Percentiles rank a stretch among this genome's conserved stretches.
phyloP scores from a whole-genome alignment of 371 early-diverging fungal genomes.

The Sporodiniella umbellata region DNA sequence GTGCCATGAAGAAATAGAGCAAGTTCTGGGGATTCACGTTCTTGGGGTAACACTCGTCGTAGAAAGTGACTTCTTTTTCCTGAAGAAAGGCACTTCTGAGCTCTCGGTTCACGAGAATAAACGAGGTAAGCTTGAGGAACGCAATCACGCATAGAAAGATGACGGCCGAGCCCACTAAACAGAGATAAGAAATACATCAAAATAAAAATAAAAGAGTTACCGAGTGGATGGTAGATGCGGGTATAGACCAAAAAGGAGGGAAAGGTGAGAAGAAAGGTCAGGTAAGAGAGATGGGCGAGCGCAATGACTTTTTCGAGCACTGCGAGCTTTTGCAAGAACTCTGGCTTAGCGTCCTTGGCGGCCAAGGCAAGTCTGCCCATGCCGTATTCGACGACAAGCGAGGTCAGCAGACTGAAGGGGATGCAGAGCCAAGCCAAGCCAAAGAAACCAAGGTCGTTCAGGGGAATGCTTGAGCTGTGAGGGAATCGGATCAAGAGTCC shows the following conservation, averaged over 20 bases:
- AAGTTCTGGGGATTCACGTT: conserved; percentile 72
- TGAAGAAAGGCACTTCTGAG: conserved; percentile 48
- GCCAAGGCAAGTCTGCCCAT: conserved; percentile 32
- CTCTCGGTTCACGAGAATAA: conserved; percentile 66
- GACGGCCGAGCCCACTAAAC: conserved; percentile 55
- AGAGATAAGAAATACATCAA: background rate
- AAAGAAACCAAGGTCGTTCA: conserved; percentile 54
- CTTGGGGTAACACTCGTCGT: conserved; percentile 66
- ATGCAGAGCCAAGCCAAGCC: conserved; percentile 50
- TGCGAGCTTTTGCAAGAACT: conserved; percentile 32
- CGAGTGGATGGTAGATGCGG: conserved; percentile 70
- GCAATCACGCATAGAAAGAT: conserved; percentile 61
- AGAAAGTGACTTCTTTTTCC: conserved; percentile 34
- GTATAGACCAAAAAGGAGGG: conserved; percentile 71
- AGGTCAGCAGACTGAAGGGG: conserved; percentile 47
- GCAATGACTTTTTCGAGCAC: conserved; percentile 31
- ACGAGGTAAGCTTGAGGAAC: conserved; percentile 82
- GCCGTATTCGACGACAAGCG: conserved; percentile 56
- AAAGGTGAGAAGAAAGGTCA: conserved; percentile 52
- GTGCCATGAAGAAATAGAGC: conserved; percentile 77
- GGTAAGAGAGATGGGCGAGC: conserved; percentile 51
- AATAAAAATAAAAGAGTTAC: conserved; percentile 17
- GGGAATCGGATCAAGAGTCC: conserved; percentile 75
- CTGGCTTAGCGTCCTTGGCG: conserved; percentile 33
- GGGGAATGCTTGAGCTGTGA: conserved; percentile 43